A percentile compares a stretch with the other conserved stretches of the same genome.
These are phyloP conservation scores for Pilasporangium apinafurcum DNA, from an alignment of 352 stramenopile genomes.

Conservation along the genomic window DNA sequence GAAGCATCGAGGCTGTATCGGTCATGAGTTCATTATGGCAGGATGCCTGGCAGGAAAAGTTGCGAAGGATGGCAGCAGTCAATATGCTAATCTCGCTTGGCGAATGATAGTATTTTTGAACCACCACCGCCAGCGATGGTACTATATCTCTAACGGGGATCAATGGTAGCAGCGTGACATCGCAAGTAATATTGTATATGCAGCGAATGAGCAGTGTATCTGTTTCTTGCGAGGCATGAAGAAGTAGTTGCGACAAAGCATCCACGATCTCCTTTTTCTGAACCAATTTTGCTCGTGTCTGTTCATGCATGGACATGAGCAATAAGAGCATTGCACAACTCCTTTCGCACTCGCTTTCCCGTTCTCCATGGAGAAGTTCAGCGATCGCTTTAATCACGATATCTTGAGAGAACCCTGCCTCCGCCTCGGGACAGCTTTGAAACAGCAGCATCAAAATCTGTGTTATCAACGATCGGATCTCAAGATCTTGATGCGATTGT, in stretches of 20 bases:
- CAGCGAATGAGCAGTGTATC: conserved; percentile 41
- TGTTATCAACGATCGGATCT: conserved; percentile 10
- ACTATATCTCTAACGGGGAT: conserved; percentile 15
- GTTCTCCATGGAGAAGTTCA: conserved; percentile 9
- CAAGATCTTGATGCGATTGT: conserved; percentile 6
- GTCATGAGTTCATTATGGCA: conserved; percentile 36
- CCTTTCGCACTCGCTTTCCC: conserved; percentile 23
- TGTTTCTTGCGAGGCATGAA: conserved; percentile 19
- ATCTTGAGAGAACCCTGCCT: conserved; percentile 22
- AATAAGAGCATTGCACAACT: conserved; percentile 54
- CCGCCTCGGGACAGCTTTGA: conserved; percentile 17
- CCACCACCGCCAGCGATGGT: conserved; percentile 7
- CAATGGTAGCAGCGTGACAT: conserved; percentile 18
- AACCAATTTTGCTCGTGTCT: conserved; percentile 20
- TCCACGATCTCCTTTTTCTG: conserved; percentile 1
- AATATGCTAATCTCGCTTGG: conserved; percentile 8
- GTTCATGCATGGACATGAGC: conserved; percentile 36
- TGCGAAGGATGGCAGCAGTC: conserved; percentile 39
- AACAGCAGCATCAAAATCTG: conserved; percentile 26
- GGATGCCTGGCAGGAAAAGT: conserved; percentile 26
- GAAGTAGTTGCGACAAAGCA: conserved; percentile 24
- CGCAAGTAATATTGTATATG: conserved; percentile 59
- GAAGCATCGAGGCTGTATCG: conserved; percentile 28
- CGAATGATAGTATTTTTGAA: conserved; percentile 14
- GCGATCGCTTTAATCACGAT: conserved; percentile 12